A percentile compares a stretch with the other conserved stretches of the same genome.
Evolutionary conservation across 2,329 filamentous ascomycete species (phyloP).

Genomic region (Aspergillus tamarii): DNA sequence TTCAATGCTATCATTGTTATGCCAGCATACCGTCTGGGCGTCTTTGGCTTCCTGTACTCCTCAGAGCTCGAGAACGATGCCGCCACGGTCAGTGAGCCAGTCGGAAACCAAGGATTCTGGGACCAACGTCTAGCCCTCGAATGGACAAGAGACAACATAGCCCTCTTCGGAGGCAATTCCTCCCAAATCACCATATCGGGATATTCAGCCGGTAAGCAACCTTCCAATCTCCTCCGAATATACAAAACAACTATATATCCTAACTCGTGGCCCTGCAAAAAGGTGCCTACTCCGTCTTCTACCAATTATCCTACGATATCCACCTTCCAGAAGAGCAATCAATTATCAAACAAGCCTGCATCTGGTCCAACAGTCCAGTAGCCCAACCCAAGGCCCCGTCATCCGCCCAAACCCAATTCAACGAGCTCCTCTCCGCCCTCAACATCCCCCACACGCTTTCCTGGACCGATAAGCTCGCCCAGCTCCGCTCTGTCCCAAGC

Average conservation of each 20-base stretch:
- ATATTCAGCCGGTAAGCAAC: slow-evolving; percentile 55
- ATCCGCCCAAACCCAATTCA: slow-evolving; percentile 56
- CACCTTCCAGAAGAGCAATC: slow-evolving; percentile 49
- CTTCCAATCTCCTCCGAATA: not conserved
- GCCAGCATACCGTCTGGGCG: slow-evolving; percentile 60
- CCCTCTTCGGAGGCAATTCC: slow-evolving; percentile 55
- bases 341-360: slow-evolving; percentile 56
- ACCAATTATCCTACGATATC: slow-evolving; percentile 61
- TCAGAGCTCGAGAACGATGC: slow-evolving; percentile 51
- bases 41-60: slow-evolving; percentile 60
- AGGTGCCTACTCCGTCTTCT: slow-evolving; percentile 59
- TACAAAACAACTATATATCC: not conserved
- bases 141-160: slow-evolving; percentile 58
- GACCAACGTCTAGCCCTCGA: slow-evolving; percentile 60
- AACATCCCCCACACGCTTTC: slow-evolving; percentile 47
- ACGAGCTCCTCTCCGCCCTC: slow-evolving; percentile 52
- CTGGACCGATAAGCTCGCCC: slow-evolving; percentile 49
- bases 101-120: slow-evolving; percentile 60
- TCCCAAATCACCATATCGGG: slow-evolving; percentile 58
- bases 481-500: slow-evolving; percentile 46
- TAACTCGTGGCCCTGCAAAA: slow-evolving; percentile 6
- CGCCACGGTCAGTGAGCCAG: slow-evolving; percentile 36
- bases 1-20: slow-evolving; percentile 57
- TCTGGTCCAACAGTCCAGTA: slow-evolving; percentile 58
- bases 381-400: slow-evolving; percentile 54